A percentile compares a stretch with the other conserved stretches of the same genome.
phyloP scores from a whole-genome alignment of 2,329 filamentous ascomycete genomes.

The Fusarium luffae region DNA sequence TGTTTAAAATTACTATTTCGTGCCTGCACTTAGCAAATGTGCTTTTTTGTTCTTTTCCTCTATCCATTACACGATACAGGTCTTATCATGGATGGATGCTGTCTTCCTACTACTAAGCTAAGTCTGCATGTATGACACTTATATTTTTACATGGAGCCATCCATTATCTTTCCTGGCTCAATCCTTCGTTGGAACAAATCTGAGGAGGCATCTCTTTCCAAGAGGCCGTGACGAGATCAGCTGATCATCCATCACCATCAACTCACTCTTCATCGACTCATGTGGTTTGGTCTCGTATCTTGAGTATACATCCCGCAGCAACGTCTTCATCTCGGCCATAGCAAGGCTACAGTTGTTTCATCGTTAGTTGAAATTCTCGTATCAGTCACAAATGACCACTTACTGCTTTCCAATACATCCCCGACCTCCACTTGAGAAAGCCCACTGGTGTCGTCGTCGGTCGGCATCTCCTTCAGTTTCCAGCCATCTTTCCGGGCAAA shows the following conservation, averaged over 20 bases:
- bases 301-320: constrained; percentile 72
- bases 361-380: not conserved
- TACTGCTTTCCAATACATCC: constrained; percentile 76
- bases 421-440: constrained; percentile 73
- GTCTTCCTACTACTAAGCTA: not conserved
- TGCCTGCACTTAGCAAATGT: not conserved
- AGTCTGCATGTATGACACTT: not conserved
- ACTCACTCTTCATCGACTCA: constrained; percentile 61
- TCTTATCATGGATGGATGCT: not conserved
- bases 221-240: constrained; percentile 73
- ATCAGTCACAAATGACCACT: constrained; percentile 48
- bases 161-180: not conserved
- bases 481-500: constrained; percentile 87
- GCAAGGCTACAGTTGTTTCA: constrained; percentile 58
- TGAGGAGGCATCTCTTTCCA: constrained; percentile 68
- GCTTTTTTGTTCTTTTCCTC: not conserved
- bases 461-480: constrained; percentile 78
- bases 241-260: constrained; percentile 75
- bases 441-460: constrained; percentile 70
- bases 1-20: not conserved
- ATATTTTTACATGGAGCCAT: not conserved
- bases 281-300: constrained; percentile 67
- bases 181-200: constrained; percentile 54
- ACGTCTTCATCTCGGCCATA: constrained; percentile 73
- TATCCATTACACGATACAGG: not conserved